Evolutionary conservation across 768 basidiomycete genomes (phyloP).

Genomic region (Boletus barrowsii): DNA sequence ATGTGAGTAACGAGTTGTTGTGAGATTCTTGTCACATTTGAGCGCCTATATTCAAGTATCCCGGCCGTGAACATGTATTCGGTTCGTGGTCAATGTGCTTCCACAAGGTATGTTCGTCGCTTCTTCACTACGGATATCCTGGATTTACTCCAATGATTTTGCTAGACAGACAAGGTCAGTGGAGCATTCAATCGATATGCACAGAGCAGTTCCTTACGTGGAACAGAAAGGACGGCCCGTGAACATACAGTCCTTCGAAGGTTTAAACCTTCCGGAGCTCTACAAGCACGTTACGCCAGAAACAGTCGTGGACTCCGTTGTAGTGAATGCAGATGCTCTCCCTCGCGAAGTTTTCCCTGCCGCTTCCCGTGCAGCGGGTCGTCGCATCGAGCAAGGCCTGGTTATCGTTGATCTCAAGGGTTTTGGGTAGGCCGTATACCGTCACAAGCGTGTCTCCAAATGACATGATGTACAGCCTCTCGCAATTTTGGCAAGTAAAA

Average conservation of each 20-base stretch:
- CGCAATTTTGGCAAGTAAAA: conserved; percentile 77
- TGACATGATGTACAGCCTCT: conserved; percentile 39
- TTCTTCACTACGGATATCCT: not conserved
- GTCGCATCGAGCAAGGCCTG: conserved; percentile 47
- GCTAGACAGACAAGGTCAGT: conserved; percentile 65
- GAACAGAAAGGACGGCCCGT: conserved; percentile 66
- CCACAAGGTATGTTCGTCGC: conserved; percentile 53
- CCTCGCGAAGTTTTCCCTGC: conserved; percentile 67
- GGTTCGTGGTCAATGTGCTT: conserved; percentile 78
- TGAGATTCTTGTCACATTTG: not conserved
- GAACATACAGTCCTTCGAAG: conserved; percentile 63
- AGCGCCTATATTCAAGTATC: conserved; percentile 46
- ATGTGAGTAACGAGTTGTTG: conserved; percentile 43
- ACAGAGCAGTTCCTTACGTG: not conserved
- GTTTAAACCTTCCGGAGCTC: conserved; percentile 54
- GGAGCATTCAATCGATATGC: not conserved
- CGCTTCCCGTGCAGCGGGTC: conserved; percentile 53
- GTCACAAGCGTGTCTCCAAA: not conserved
- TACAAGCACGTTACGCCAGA: conserved; percentile 58
- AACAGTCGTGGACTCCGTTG: conserved; percentile 57
- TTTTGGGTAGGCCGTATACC: conserved; percentile 49
- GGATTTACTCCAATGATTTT: not conserved
- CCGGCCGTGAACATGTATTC: conserved; percentile 65
- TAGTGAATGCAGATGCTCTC: conserved; percentile 66
- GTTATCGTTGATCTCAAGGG: conserved; percentile 71